phyloP scores from a whole-genome alignment of 768 basidiomycete species.

The Daedalea quercina region DNA sequence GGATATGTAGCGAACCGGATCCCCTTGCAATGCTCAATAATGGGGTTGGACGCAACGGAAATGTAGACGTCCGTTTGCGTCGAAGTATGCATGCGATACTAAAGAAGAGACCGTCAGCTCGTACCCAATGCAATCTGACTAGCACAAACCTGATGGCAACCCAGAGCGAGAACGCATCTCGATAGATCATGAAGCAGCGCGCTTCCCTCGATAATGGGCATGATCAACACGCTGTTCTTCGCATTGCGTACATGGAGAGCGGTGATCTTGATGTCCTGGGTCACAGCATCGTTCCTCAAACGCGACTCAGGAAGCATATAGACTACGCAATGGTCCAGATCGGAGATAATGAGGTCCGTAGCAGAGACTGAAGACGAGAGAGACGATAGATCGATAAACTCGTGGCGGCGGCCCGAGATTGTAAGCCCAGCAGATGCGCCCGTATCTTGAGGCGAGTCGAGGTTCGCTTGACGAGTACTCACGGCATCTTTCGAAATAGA shows the following conservation, averaged over 20 bases:
- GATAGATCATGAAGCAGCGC: constrained; percentile 61
- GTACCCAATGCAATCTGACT: background rate
- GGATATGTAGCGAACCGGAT: constrained; percentile 69
- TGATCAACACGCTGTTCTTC: constrained; percentile 52
- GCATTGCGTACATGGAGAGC: constrained; percentile 64
- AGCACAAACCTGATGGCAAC: constrained; percentile 70
- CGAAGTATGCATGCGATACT: constrained; percentile 90
- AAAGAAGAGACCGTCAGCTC: background rate
- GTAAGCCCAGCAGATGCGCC: constrained; percentile 25
- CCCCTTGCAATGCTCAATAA: constrained; percentile 67
- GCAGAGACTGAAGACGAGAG: constrained; percentile 23
- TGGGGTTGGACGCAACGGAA: constrained; percentile 59
- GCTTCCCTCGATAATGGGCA: constrained; percentile 65
- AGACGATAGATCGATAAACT: constrained; percentile 40
- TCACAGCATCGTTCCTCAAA: background rate
- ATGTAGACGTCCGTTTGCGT: constrained; percentile 58
- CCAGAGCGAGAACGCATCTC: constrained; percentile 59
- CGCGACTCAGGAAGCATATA: constrained; percentile 39
- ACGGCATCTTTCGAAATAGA: background rate
- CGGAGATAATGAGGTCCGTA: constrained; percentile 57
- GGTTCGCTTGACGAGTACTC: too few relatives aligned
- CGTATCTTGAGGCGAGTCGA: background rate
- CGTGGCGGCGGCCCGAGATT: constrained; percentile 38
- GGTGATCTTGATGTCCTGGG: constrained; percentile 31
- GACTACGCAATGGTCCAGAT: constrained; percentile 64